These are phyloP conservation scores for Arabidopsis lyrata DNA, from an alignment of 441 rosid genomes.

Conservation along the genomic window DNA sequence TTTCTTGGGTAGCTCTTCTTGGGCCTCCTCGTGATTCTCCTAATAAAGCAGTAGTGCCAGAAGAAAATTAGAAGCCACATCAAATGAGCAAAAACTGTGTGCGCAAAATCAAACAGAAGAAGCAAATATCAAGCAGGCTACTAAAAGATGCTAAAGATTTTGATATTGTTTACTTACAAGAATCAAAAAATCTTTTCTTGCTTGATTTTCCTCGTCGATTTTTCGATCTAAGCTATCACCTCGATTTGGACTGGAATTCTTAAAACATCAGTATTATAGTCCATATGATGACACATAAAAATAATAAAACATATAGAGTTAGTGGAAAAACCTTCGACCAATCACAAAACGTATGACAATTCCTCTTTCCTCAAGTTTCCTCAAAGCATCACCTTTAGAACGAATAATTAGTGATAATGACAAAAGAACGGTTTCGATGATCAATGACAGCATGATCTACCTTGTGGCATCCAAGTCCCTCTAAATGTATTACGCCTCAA, in stretches of 20 bases:
- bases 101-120: not conserved
- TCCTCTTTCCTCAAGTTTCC: constrained; percentile 90
- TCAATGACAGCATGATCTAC: constrained; percentile 43
- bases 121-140: not conserved
- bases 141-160: not conserved
- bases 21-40: constrained; percentile 97
- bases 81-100: not conserved
- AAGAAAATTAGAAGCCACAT: not conserved
- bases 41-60: constrained; percentile 38
- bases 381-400: constrained; percentile 72
- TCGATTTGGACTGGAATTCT: constrained; percentile 74
- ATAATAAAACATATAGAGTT: constrained; percentile 35
- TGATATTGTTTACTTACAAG: constrained; percentile 58
- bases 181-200: constrained; percentile 77
- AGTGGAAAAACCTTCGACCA: constrained; percentile 78
- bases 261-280: constrained; percentile 34
- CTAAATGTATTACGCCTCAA: constrained; percentile 75
- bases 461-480: constrained; percentile 94
- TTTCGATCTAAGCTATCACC: constrained; percentile 93
- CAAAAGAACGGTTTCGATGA: not conserved
- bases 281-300: not conserved
- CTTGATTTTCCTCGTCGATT: constrained; percentile 69
- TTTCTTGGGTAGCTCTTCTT: constrained; percentile 91
- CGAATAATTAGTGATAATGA: not conserved
- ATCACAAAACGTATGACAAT: constrained; percentile 82